phyloP scores from a whole-genome alignment of 306 rosid species.

The Cicer pinnatifidum region DNA sequence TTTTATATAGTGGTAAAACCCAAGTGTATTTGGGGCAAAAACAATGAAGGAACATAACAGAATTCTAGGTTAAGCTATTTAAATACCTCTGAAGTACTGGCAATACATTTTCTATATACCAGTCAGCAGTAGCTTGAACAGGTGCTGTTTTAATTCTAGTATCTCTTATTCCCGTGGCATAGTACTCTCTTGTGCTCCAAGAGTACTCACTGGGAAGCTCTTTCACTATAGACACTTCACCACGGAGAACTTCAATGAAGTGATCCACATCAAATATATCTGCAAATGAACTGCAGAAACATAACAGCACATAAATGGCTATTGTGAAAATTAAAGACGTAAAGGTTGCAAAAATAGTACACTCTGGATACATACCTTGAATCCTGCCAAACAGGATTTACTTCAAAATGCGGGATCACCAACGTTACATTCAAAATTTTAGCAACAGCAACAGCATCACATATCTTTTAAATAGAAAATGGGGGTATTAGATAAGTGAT shows the following conservation, averaged over 20 bases:
- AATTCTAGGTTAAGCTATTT: slow-evolving; percentile 25
- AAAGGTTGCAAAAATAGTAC: slow-evolving; percentile 27
- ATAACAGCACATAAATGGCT: slow-evolving; percentile 25
- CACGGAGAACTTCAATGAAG: slow-evolving; percentile 72
- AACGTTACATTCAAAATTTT: slow-evolving; percentile 84
- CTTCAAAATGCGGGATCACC: slow-evolving; percentile 90
- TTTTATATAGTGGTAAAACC: slow-evolving; percentile 36
- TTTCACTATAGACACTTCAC: slow-evolving; percentile 76
- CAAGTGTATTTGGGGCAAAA: slow-evolving; percentile 11
- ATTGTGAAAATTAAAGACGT: slow-evolving; percentile 17
- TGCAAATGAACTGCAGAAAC: slow-evolving; percentile 73
- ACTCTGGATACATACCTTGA: slow-evolving; percentile 64
- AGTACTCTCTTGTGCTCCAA: slow-evolving; percentile 96
- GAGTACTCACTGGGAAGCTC: slow-evolving; percentile 77
- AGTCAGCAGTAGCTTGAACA: slow-evolving; percentile 83
- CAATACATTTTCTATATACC: slow-evolving; percentile 87
- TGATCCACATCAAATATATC: slow-evolving; percentile 96
- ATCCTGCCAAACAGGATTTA: slow-evolving; percentile 96
- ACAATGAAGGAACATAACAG: background rate
- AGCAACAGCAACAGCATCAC: slow-evolving; percentile 98
- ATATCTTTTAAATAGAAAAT: slow-evolving; percentile 58
- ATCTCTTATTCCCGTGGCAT: slow-evolving; percentile 79
- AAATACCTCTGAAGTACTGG: slow-evolving; percentile 73
- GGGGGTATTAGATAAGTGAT: slow-evolving; percentile 34
- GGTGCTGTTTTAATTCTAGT: slow-evolving; percentile 95